These are phyloP conservation scores for Casuarina glauca DNA, from an alignment of 306 rosid genomes.

Conservation along the genomic window DNA sequence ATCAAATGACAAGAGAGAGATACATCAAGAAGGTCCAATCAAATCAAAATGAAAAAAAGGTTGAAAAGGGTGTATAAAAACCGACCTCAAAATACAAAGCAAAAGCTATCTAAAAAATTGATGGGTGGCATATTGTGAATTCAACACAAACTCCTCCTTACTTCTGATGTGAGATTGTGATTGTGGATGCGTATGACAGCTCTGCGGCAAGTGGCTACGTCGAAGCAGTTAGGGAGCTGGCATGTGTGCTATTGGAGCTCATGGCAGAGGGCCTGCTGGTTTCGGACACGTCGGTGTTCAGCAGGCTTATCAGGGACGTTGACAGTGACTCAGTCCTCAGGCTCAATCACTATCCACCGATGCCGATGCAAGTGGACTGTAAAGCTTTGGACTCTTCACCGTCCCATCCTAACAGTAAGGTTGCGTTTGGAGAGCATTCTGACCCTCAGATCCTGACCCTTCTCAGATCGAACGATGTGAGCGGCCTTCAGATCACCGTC, in stretches of 20 bases:
- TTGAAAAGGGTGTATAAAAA: neutral
- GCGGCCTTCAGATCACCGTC: constrained; percentile 73
- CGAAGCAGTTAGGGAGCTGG: constrained; percentile 53
- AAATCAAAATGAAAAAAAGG: constrained; percentile 34
- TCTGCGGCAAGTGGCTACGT: constrained; percentile 44
- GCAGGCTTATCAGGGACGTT: constrained; percentile 50
- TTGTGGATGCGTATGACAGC: constrained; percentile 45
- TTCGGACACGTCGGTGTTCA: constrained; percentile 54
- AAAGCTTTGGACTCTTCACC: constrained; percentile 31
- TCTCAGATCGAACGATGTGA: constrained; percentile 74
- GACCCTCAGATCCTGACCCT: constrained; percentile 90
- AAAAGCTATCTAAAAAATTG: neutral
- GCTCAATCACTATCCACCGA: constrained; percentile 81
- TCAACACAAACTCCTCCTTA: neutral
- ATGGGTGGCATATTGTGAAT: neutral
- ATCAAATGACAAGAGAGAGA: constrained; percentile 37
- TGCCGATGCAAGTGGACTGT: constrained; percentile 24
- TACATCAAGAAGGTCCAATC: constrained; percentile 41
- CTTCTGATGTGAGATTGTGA: constrained; percentile 7
- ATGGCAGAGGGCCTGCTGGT: constrained; percentile 70
- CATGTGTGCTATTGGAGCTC: constrained; percentile 70
- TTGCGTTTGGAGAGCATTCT: constrained; percentile 82
- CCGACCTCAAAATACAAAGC: neutral
- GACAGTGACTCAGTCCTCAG: constrained; percentile 72
- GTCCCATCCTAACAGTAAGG: constrained; percentile 12